Base-by-base conservation (phyloP, 306 rosid genomes). In the Casuarina glauca region DNA sequence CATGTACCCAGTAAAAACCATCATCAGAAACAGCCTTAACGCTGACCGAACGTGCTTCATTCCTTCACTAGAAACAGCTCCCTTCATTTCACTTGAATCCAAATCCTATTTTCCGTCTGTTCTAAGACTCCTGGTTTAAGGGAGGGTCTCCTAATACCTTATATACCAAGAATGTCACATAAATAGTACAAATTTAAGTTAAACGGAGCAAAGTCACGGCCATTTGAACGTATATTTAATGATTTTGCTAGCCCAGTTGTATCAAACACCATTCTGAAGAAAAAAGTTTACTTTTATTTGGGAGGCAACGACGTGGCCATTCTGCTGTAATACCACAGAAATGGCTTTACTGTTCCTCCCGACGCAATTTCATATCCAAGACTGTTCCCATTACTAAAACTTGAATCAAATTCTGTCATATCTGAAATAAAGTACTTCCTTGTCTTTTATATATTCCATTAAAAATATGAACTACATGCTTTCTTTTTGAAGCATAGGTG, bases 1-100 rank as follows among this genome's bases (percentile, higher is more conserved):
- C 5, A 70, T 12, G 71, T 82, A 86, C 5, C 91, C 93, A 78
- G 80, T 26, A 76, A 64, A 86, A 7, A 86, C 76, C 57, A 86
- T 41, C 83, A 82, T 49, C 57, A 83, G 35, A 63, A 86, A 55
- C 75, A 83, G 62, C 79, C 86, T 58, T 50, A 84, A 39, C 12
- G 82, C 80, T 63, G 54, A 74, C 74, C 67, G 78, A 75, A 76
- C 43, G 16, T 36, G 54, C 82, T 74, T 81, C 79, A 82, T 58
- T 55, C 78, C 71, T 3, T 26, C 13, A 67, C 70, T 51, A 44
- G 71, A 73, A 67, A 46, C 55, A 63, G 57, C 52, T 76, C 72
- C 72, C n/a, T 78, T 63, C 50, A 5, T 45, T 41, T 57, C 78
- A 15, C 53, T 60, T 68, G 84, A 88, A 61, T 20, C 78, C 87